phyloP scores from a whole-genome alignment of 495 filamentous ascomycete species.

The Hypoxylon intermedium region DNA sequence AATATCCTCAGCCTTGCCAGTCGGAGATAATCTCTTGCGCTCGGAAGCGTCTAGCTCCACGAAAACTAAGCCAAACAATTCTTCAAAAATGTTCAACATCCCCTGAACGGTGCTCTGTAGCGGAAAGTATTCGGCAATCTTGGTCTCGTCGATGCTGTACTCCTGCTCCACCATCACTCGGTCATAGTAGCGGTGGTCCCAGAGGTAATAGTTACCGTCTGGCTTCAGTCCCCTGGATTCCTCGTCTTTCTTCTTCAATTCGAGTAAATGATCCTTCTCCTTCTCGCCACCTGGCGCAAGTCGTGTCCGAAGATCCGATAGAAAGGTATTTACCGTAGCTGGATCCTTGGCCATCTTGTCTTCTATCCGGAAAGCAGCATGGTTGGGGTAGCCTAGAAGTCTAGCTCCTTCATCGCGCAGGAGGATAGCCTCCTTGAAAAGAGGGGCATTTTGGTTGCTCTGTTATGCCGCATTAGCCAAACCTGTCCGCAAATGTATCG shows the following conservation, averaged over 20 bases:
- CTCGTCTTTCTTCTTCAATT: constrained; percentile 82
- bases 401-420: constrained; percentile 93
- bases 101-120: constrained; percentile 80
- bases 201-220: constrained; percentile 85
- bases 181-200: constrained; percentile 86
- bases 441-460: constrained; percentile 81
- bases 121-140: constrained; percentile 94
- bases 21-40: constrained; percentile 55
- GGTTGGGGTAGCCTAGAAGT: constrained; percentile 88
- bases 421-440: constrained; percentile 87
- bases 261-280: constrained; percentile 74
- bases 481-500: too few species aligned
- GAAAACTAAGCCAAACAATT: constrained; percentile 90
- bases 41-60: constrained; percentile 72
- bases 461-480: constrained; percentile 26
- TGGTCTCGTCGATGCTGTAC: constrained; percentile 84
- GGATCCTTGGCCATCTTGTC: constrained; percentile 98
- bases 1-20: constrained; percentile 65
- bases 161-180: constrained; percentile 91
- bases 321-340: constrained; percentile 82
- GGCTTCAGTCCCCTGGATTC: constrained; percentile 60
- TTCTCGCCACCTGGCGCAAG: constrained; percentile 77
- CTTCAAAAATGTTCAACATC: constrained; percentile 95
- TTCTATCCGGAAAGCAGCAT: constrained; percentile 89
- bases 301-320: constrained; percentile 77